Base-by-base conservation (phyloP, 306 rosid species). In the Vigna mungo region DNA sequence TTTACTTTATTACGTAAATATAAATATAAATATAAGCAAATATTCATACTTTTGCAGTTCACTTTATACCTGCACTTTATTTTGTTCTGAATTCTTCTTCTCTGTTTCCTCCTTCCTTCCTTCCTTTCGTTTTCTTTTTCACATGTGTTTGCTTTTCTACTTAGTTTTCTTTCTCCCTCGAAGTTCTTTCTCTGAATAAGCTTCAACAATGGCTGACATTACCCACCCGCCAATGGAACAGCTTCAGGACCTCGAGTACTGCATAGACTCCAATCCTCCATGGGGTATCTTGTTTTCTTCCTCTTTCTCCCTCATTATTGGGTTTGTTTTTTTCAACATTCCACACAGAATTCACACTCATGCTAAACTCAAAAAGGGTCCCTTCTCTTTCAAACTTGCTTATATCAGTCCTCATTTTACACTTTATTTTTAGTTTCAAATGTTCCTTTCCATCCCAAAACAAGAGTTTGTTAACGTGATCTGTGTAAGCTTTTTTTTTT, bases 211-310 rank as follows among this genome's bases (percentile, higher is more conserved):
- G 97, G 92, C 92, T 18, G 92, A 88, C 80, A 85, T 83, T 67
- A 82, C 80, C 74, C 97, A 89, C 85, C 87, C 51, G 56, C 97
- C 97, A 61, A 89, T 91, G 97, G 97, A 91, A 75, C 97, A 91
- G 72, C 91, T 91, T 48, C 94, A 89, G 61, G 97, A 91, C 89
- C 97, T 89, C 55, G 97, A 91, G 83, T 91, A 91, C 68, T 91
- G 94, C 74, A 91, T 91, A 83, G 92, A 91, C 86, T 91, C 97
- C 58, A 91, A 91, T 81, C 97, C 97, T 59, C 91, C 92, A 9
- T 89, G 94, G 94, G 91, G 97, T 91, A 89, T 9, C 36, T 49
- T 79, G 48, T 77, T 36, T 36, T 36, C 1, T 36, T 52, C 71
- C 62, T 65, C 58, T 69, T 17, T 65, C 17, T 62, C 4, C 39